Conservation (phyloP, 2,329 filamentous ascomycete genomes). For the Capronia americana region DNA sequence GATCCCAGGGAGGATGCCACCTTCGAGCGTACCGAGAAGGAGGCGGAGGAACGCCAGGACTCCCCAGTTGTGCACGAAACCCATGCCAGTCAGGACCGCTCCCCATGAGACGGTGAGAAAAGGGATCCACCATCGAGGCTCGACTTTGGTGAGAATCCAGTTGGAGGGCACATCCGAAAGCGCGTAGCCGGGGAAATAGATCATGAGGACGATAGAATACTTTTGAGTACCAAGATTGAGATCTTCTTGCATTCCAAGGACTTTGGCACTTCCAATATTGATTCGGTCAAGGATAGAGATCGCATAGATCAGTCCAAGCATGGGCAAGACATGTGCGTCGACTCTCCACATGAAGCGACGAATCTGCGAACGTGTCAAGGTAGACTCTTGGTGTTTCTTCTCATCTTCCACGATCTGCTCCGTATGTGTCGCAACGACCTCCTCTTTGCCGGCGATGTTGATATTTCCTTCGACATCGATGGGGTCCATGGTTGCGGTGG, state of each 20-base stretch:
- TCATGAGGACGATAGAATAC: conserved; percentile 26
- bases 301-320: conserved; percentile 20
- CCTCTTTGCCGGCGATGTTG: conserved; percentile 19
- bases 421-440: conserved; percentile 12
- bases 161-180: conserved; percentile 22
- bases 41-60: conserved; percentile 18
- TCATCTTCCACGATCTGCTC: conserved; percentile 21
- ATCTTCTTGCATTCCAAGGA: conserved; percentile 30
- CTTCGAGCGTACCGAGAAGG: conserved; percentile 26
- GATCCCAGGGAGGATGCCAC: conserved; percentile 25
- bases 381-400: conserved; percentile 13
- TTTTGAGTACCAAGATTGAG: conserved; percentile 10
- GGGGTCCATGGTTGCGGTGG: conserved; percentile 18
- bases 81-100: conserved; percentile 21
- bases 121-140: conserved; percentile 20
- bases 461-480: conserved; percentile 25
- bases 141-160: conserved; percentile 26
- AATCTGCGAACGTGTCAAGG: conserved; percentile 15
- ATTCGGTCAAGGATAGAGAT: conserved; percentile 29
- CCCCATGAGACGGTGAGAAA: conserved; percentile 22
- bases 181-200: conserved; percentile 26
- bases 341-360: conserved; percentile 21
- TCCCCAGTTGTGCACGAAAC: conserved; percentile 25
- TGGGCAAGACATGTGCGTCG: conserved; percentile 22
- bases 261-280: conserved; percentile 28